Percentiles rank a stretch among this genome's conserved stretches.
Conservation (phyloP, 129 eudicot genomes). For the Lonicera japonica region DNA sequence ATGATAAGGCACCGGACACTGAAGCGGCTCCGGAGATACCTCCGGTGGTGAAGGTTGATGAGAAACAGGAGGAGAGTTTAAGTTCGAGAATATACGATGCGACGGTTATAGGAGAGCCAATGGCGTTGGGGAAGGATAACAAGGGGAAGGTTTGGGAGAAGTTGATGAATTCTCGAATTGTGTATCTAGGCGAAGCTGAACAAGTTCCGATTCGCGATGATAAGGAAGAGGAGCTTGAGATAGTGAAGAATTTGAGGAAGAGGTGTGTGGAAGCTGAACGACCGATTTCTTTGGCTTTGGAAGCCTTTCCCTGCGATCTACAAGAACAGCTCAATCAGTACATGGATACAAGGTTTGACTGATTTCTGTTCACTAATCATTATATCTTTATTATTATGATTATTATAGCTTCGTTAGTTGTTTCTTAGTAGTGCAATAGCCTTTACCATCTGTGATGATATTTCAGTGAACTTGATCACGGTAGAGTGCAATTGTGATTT, state of each 20-base stretch:
- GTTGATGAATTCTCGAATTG: conserved; percentile 79
- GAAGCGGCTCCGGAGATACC: conserved; percentile 6
- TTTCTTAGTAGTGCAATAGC: too few relatives aligned
- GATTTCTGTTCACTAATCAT: too few relatives aligned
- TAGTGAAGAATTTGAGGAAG: conserved; percentile 60
- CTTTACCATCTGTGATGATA: too few relatives aligned
- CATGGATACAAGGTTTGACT: conserved; percentile 57
- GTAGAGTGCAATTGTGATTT: too few relatives aligned
- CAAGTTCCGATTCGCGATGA: conserved; percentile 85
- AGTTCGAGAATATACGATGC: conserved; percentile 93
- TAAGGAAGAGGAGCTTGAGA: conserved; percentile 81
- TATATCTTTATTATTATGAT: too few relatives aligned
- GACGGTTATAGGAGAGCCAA: conserved; percentile 88
- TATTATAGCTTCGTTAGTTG: too few relatives aligned
- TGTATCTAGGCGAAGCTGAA: conserved; percentile 96
- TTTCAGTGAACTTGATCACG: too few relatives aligned
- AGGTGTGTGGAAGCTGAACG: conserved; percentile 60
- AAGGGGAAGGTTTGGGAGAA: conserved; percentile 91
- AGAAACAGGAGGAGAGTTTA: conserved; percentile 41
- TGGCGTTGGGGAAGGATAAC: conserved; percentile 86
- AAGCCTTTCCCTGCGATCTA: conserved; percentile 75
- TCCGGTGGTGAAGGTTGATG: conserved; percentile 19
- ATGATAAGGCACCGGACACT: conserved; percentile 40
- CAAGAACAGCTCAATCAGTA: conserved; percentile 68
- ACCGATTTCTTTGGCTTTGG: conserved; percentile 62